Evolutionary conservation across 208 protist species (phyloP).

Genomic region (Crithidia fasciculata): DNA sequence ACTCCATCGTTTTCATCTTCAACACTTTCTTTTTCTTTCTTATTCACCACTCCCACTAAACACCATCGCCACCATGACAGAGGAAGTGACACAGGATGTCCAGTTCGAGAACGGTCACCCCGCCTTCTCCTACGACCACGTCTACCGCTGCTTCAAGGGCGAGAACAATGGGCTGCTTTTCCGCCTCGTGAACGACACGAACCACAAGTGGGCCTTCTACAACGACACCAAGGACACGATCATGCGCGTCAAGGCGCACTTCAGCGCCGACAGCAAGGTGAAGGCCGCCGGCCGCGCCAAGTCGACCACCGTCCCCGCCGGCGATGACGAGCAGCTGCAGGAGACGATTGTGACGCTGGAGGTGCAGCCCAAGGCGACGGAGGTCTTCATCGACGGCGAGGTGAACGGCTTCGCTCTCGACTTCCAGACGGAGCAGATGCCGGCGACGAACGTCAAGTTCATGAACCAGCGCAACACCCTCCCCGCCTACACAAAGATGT

Average conservation of each 20-base stretch:
- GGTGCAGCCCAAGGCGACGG: conserved; percentile 50
- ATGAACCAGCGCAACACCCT: conserved; percentile 34
- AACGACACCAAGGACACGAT: conserved; percentile 54
- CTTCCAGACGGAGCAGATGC: conserved; percentile 48
- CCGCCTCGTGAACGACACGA: conserved; percentile 45
- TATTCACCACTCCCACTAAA: background rate
- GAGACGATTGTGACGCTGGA: conserved; percentile 39
- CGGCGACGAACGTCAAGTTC: conserved; percentile 34
- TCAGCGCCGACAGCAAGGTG: conserved; percentile 33
- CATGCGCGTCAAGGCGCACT: conserved; percentile 38
- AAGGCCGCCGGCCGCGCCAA: conserved; percentile 31
- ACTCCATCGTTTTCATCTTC: background rate
- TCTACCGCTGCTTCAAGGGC: conserved; percentile 64
- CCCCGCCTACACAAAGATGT: conserved; percentile 47
- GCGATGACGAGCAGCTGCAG: conserved; percentile 11
- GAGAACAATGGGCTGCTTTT: conserved; percentile 51
- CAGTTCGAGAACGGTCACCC: conserved; percentile 36
- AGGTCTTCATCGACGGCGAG: conserved; percentile 59
- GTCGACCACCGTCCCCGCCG: conserved; percentile 14
- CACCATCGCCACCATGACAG: conserved; percentile 16
- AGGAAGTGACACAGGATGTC: conserved; percentile 25
- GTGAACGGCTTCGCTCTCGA: conserved; percentile 39
- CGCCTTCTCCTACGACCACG: conserved; percentile 34
- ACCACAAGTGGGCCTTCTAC: conserved; percentile 66
- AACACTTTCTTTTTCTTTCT: conserved; percentile 6